These are phyloP conservation scores for Phytophthora pinifolia DNA, from an alignment of 352 stramenopile genomes.

Conservation along the genomic window DNA sequence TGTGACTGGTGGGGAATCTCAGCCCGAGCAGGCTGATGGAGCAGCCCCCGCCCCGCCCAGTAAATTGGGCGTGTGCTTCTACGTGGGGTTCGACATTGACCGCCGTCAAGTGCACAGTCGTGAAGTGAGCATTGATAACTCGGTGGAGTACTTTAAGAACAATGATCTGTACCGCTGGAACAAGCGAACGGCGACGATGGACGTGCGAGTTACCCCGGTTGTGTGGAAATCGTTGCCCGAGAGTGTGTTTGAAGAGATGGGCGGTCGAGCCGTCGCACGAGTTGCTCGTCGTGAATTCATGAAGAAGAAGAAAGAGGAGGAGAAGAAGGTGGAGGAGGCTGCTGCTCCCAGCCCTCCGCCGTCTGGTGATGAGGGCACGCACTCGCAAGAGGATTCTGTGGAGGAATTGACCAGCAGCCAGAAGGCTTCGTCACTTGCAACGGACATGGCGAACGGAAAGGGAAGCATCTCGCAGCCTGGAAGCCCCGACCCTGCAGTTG, in stretches of 20 bases:
- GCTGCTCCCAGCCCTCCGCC: slow-evolving; percentile 34
- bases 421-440: slow-evolving; percentile 29
- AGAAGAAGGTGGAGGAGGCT: slow-evolving; percentile 56
- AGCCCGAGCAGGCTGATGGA: slow-evolving; percentile 18
- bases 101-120: slow-evolving; percentile 69
- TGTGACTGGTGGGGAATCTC: slow-evolving; percentile 37
- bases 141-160: slow-evolving; percentile 88
- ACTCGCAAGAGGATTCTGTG: slow-evolving; percentile 62
- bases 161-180: slow-evolving; percentile 90
- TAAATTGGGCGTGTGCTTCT: slow-evolving; percentile 84
- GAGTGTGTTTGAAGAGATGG: slow-evolving; percentile 85
- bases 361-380: slow-evolving; percentile 53
- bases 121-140: slow-evolving; percentile 86
- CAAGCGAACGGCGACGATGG: slow-evolving; percentile 85
- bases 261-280: slow-evolving; percentile 61
- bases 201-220: slow-evolving; percentile 83
- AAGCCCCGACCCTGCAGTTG: slow-evolving; percentile 52
- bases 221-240: slow-evolving; percentile 88
- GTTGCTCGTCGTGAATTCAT: slow-evolving; percentile 69
- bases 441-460: slow-evolving; percentile 32
- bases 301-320: slow-evolving; percentile 88
- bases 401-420: slow-evolving; percentile 50
- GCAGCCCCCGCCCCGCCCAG: slow-evolving; percentile 25
- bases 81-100: slow-evolving; percentile 86
- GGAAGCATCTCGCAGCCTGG: slow-evolving; percentile 42